Evolutionary conservation across 495 filamentous ascomycete genomes (phyloP), one percentile per base, ranked within the genome.

Genomic region (Emericellopsis terricola): DNA sequence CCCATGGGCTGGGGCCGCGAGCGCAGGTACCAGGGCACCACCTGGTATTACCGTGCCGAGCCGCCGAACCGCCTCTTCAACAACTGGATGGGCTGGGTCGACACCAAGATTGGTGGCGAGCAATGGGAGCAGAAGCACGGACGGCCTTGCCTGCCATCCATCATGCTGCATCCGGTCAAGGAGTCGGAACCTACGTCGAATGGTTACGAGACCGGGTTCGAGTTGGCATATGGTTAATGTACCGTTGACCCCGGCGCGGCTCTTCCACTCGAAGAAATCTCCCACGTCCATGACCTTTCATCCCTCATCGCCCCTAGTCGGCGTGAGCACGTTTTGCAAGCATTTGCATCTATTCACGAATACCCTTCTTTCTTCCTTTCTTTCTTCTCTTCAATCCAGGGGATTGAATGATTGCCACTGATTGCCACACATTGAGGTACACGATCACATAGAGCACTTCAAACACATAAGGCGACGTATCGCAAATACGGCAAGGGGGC

Each of bases 61-160:
- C 66, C 71, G 20, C 60, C 71, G 3, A 59, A 58, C 48, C 52
- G 62, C 33, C 37, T 80, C 26, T 78, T 71, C 45, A 57, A 74
- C 45, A 64, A 71, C 42, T 77, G 73, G 60, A 50, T 78, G 47
- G 72, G 73, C 2, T 62, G 58, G 41, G 64, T 70, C 33, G 63
- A 68, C 31, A 59, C 52, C 14, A 54, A 46, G 18, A 47, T 65
- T 15, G 68, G 66, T 19, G 66, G 66, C 3, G 30, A 42, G 15
- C 54, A 64, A 44, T 71, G 68, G 62, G 69, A 74, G 48, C 51
- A 48, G 18, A 16, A 39, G 4, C 50, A 71, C 36, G 65, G 67
- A 11, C 53, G 65, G 36, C 45, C 61, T 2, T 73, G 68, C 41
- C 49, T 74, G 7, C 70, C 70, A 9, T 53, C 67, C 13, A 65